phyloP scores from a whole-genome alignment of 2,329 filamentous ascomycete genomes.

The Cladobotryum protrusum region DNA sequence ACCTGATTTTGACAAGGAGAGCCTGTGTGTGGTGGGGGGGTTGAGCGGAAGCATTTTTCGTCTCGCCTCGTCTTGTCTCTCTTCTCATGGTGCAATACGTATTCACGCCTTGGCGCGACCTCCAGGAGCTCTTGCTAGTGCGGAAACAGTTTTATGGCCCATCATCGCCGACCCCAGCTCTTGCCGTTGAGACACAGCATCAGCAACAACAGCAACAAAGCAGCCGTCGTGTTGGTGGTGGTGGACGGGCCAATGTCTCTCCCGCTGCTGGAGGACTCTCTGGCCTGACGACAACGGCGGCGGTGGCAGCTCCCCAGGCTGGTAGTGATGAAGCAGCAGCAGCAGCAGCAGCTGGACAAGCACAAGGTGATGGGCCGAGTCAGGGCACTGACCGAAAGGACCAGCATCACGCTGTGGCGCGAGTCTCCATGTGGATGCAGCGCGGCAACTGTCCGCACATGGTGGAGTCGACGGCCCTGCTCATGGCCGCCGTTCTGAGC shows the following conservation, averaged over 20 bases:
- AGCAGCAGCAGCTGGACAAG: slow-evolving; percentile 1
- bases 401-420: slow-evolving; percentile 46
- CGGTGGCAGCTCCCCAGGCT: too few relatives aligned
- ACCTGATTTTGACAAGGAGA: too few relatives aligned
- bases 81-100: slow-evolving; percentile 61
- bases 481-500: slow-evolving; percentile 62
- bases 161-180: slow-evolving; percentile 8
- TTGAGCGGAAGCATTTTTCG: too few relatives aligned
- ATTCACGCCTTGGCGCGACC: slow-evolving; percentile 67
- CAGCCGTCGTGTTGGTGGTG: neutral
- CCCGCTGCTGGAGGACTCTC: too few relatives aligned
- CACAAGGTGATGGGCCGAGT: slow-evolving; percentile 13
- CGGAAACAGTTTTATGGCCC: slow-evolving; percentile 55
- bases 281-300: too few relatives aligned
- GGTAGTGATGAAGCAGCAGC: neutral
- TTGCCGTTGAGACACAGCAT: neutral
- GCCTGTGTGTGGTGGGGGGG: too few relatives aligned
- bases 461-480: slow-evolving; percentile 69
- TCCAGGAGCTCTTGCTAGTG: slow-evolving; percentile 58
- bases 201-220: neutral
- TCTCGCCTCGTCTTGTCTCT: too few relatives aligned
- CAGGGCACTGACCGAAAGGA: slow-evolving; percentile 16
- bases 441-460: slow-evolving; percentile 70
- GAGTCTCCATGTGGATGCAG: slow-evolving; percentile 63
- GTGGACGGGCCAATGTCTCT: neutral